Conservation (phyloP, 768 basidiomycete genomes). For the Psilocybe azurescens region DNA sequence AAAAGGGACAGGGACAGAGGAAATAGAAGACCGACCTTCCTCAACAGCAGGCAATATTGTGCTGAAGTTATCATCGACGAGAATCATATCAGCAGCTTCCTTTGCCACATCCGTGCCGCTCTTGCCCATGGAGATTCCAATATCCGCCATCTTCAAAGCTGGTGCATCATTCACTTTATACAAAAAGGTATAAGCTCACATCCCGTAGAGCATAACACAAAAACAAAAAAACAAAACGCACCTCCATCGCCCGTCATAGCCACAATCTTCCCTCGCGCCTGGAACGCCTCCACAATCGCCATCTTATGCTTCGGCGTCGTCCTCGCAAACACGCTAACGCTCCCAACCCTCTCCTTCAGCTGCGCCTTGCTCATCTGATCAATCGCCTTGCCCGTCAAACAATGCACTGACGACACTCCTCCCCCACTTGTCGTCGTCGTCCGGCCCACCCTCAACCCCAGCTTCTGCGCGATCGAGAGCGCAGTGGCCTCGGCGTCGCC, state of each 20-base stretch:
- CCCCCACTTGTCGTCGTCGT: slow-evolving; percentile 54
- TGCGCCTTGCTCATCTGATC: slow-evolving; percentile 85
- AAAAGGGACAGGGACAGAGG: slow-evolving; percentile 11
- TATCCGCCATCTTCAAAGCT: slow-evolving; percentile 96
- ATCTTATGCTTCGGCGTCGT: slow-evolving; percentile 98
- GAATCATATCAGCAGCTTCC: slow-evolving; percentile 95
- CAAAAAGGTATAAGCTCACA: slow-evolving; percentile 8
- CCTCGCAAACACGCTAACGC: slow-evolving; percentile 89
- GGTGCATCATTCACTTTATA: slow-evolving; percentile 90
- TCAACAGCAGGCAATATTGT: slow-evolving; percentile 95
- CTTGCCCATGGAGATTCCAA: slow-evolving; percentile 97
- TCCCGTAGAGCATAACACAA: background rate
- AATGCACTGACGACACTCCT: slow-evolving; percentile 45
- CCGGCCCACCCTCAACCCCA: slow-evolving; percentile 81
- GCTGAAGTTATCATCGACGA: slow-evolving; percentile 97
- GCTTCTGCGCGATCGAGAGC: slow-evolving; percentile 81
- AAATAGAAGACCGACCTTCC: slow-evolving; percentile 63
- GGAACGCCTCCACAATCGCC: slow-evolving; percentile 95
- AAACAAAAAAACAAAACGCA: slow-evolving; percentile 36
- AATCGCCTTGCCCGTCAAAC: slow-evolving; percentile 83
- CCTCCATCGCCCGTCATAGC: slow-evolving; percentile 99
- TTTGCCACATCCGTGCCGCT: slow-evolving; percentile 99
- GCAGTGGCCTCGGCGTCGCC: slow-evolving; percentile 95
- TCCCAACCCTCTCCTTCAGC: slow-evolving; percentile 80
- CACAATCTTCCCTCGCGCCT: slow-evolving; percentile 86